Conservation (phyloP, 257 asterid species). For the Osmanthus fragrans region DNA sequence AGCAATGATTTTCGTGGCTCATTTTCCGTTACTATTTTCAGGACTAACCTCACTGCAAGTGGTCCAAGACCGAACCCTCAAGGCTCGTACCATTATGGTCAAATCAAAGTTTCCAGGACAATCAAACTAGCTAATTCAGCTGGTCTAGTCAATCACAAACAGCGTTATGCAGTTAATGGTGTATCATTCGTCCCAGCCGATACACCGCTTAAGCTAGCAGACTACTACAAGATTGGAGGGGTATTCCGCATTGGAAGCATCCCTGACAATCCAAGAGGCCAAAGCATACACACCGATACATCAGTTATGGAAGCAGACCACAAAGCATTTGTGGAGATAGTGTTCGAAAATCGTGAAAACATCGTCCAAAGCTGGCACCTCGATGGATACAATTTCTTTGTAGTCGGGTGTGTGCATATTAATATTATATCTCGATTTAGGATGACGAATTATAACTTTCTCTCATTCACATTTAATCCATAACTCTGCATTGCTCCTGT, state of each 20-base stretch:
- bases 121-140: conserved; percentile 40
- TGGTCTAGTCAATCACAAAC: conserved; percentile 40
- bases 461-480: too few relatives aligned
- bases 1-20: neutral
- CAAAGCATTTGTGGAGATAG: conserved; percentile 59
- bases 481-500: too few relatives aligned
- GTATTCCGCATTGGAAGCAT: conserved; percentile 60
- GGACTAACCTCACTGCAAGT: conserved; percentile 73
- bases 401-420: conserved; percentile 50
- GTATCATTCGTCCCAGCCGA: conserved; percentile 58
- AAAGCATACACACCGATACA: conserved; percentile 40
- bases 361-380: conserved; percentile 69
- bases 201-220: conserved; percentile 77
- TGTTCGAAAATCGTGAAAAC: conserved; percentile 61
- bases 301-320: conserved; percentile 68
- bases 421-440: neutral
- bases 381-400: conserved; percentile 72
- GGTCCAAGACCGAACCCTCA: conserved; percentile 87
- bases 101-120: conserved; percentile 48
- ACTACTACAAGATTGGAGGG: conserved; percentile 55
- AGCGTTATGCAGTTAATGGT: conserved; percentile 60
- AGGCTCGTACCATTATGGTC: conserved; percentile 82
- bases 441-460: neutral
- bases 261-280: conserved; percentile 36
- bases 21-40: conserved; percentile 6